Base-by-base conservation (phyloP, 2,329 filamentous ascomycete genomes). In the Arthrobotrys megalospora region DNA sequence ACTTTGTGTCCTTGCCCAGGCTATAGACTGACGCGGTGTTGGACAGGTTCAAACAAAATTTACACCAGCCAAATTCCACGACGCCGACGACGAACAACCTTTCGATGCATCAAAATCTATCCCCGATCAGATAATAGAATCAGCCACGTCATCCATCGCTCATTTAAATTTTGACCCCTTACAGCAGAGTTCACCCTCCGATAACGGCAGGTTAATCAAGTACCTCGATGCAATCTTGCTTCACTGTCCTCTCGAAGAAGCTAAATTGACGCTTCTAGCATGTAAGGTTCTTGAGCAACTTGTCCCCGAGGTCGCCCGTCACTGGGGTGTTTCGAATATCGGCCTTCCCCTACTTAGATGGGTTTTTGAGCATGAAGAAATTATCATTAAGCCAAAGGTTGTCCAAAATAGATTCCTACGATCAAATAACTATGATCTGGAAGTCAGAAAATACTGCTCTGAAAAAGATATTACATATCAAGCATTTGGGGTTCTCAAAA, bases 101-200 rank as follows among this genome's bases (percentile, higher is more conserved):
- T 60, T 60, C 53, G 53, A 60, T 21, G 36, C n/a, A 38, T 60
- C 53, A 32, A 60, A 34, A n/a, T 60, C 53, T 21, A 60, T 60
- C 53, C 53, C 53, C 14, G 53, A 60, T 34, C 53, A 60, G 53
- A 60, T 60, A 60, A n/a, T n/a, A 36, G 53, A 60, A 36, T 60
- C 53, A 34, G 53, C 53, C 53, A 60, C 53, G 53, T 60, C 53
- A 60, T 60, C 53, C 4, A 60, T 60, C 53, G 21, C 34, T 7
- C 11, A 60, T 36, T 60, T 60, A 24, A 60, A 60, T 38, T 12
- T 10, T 6, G 53, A 36, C 21, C 12, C 1, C 10, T 32, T 8
- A n/a, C 21, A 0, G 24, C 12, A 11, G 10, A 14, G 24, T 7
- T 24, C 19, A 16, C n/a, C 12, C 34, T 10, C 24, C 3, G 53